Base-by-base conservation (phyloP, 306 rosid species). In the Vigna reflexopilosa region DNA sequence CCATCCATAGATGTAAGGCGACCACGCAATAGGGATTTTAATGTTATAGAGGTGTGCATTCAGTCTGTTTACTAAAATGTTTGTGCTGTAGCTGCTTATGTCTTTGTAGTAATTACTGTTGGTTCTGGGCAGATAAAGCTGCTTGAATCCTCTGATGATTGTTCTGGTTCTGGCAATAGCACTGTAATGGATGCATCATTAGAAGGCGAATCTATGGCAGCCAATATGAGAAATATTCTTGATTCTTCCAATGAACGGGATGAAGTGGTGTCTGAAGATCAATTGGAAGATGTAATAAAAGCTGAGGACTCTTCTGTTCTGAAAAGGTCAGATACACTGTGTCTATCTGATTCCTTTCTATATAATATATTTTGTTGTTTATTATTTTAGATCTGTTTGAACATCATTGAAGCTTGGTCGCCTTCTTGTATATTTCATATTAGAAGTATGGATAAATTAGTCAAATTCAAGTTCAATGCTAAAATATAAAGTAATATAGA, bases 31-130 rank as follows among this genome's bases (percentile, higher is more conserved):
- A 83, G 82, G 84, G 90, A 88, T 80, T 82, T 92, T 70, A 88
- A 88, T 86, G 82, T 91, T 74, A 89, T 91, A 85, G 88, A 91
- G 94, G 97, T 91, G 36, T 62, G 81, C 64, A 67, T 56, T 78
- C 55, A 48, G 74, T 57, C 73, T 78, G 45, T 56, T 78, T 76
- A 47, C 75, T 58, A 77, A 54, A 36, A 52, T 52, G 48, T 26
- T 76, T 67, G 32, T 82, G 66, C 26, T 77, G 56, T 72, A 47
- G 57, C 54, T 58, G 63, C 62, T 26, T 58, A 59, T 80, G 40
- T 77, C 54, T 55, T 77, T 61, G 56, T 57, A 58, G 79, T 91
- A 74, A 87, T 55, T 65, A 34, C 56, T 16, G 19, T 24, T 78
- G 52, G 22, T 78, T 87, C 80, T 83, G 84, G 58, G 70, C 84